Conservation (phyloP, 306 rosid genomes). For the Vigna mungo region DNA sequence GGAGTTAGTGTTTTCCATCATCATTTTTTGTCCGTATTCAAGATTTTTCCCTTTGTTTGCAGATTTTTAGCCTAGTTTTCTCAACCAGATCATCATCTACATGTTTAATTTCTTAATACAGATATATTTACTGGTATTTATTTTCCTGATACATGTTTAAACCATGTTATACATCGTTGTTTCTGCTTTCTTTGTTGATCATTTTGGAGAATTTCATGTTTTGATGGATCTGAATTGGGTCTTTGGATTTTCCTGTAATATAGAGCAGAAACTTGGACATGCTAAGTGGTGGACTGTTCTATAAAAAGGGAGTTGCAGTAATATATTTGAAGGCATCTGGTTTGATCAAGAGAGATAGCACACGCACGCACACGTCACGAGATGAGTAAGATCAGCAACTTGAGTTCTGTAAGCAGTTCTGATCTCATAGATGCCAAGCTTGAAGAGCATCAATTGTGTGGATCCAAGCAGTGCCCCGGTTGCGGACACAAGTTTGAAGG, state of each 20-base stretch:
- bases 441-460: constrained; percentile 94
- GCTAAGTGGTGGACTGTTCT: constrained; percentile 45
- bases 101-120: constrained; percentile 8
- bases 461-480: constrained; percentile 97
- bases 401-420: constrained; percentile 69
- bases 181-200: constrained; percentile 34
- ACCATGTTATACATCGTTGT: constrained; percentile 18
- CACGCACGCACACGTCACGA: constrained; percentile 29
- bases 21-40: constrained; percentile 20
- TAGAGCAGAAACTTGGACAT: constrained; percentile 48
- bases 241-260: constrained; percentile 17
- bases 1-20: constrained; percentile 24
- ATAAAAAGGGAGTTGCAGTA: constrained; percentile 35
- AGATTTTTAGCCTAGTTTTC: constrained; percentile 27
- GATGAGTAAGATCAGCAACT: constrained; percentile 60
- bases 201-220: background rate
- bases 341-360: constrained; percentile 46
- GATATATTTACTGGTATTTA: too few relatives aligned
- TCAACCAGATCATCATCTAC: constrained; percentile 40
- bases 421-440: constrained; percentile 97
- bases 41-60: background rate
- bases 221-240: constrained; percentile 26
- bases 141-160: background rate
- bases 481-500: constrained; percentile 91
- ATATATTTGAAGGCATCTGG: constrained; percentile 22